Conservation (phyloP, 305 asterid species). For the Fraxinus paxiana region DNA sequence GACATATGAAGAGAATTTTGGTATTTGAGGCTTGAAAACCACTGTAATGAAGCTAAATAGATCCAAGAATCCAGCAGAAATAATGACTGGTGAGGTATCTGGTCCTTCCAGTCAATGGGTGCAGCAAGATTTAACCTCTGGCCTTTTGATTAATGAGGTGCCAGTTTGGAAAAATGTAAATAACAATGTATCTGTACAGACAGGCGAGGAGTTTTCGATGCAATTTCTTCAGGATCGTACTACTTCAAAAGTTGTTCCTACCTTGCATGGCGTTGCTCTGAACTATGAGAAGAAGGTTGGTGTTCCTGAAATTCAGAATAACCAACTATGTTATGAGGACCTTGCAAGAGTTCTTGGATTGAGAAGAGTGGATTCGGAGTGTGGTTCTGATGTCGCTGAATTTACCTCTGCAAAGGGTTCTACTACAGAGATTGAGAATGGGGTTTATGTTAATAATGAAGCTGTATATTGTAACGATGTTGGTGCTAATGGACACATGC, state of each 20-base stretch:
- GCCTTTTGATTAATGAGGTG: slow-evolving; percentile 27
- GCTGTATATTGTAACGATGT: slow-evolving; percentile 25
- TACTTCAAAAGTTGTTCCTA: slow-evolving; percentile 36
- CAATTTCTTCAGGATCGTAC: slow-evolving; percentile 49
- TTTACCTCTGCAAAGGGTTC: slow-evolving; percentile 56
- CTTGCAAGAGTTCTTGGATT: slow-evolving; percentile 61
- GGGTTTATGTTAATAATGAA: slow-evolving; percentile 32
- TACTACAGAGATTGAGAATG: slow-evolving; percentile 32
- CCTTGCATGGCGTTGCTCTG: slow-evolving; percentile 32
- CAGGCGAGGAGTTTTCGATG: slow-evolving; percentile 50
- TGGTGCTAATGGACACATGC: slow-evolving; percentile 30
- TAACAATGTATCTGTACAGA: slow-evolving; percentile 44
- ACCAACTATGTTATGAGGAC: slow-evolving; percentile 52
- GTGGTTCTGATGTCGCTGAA: slow-evolving; percentile 48
- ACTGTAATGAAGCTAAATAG: slow-evolving; percentile 39
- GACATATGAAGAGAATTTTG: slow-evolving; percentile 5
- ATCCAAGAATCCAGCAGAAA: slow-evolving; percentile 36
- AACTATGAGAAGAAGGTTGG: slow-evolving; percentile 34
- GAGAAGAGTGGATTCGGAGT: slow-evolving; percentile 59
- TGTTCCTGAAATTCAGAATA: slow-evolving; percentile 33
- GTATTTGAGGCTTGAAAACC: slow-evolving; percentile 23
- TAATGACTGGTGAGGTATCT: slow-evolving; percentile 36
- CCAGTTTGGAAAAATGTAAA: slow-evolving; percentile 33
- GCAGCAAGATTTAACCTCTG: slow-evolving; percentile 37
- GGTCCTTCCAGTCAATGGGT: slow-evolving; percentile 37